Conservation (phyloP, 2,329 filamentous ascomycete species). For the Botryotinia convoluta region DNA sequence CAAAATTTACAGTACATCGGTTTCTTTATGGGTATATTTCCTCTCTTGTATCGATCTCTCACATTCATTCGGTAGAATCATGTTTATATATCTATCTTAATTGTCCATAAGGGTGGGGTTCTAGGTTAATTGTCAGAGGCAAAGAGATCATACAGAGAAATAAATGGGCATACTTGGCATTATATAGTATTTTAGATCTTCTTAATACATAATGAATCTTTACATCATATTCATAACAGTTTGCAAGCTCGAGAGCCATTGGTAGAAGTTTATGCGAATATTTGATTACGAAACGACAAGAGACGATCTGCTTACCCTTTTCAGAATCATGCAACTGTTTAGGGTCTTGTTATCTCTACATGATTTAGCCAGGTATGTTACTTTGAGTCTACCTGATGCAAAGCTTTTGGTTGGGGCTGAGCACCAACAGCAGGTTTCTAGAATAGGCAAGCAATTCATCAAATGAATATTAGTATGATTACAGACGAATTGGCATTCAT, state of each 20-base stretch:
- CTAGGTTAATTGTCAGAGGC: background rate
- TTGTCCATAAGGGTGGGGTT: background rate
- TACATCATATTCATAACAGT: background rate
- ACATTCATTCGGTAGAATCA: background rate
- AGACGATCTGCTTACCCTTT: background rate
- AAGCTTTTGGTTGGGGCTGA: conserved; percentile 19
- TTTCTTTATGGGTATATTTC: background rate
- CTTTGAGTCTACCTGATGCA: conserved; percentile 12
- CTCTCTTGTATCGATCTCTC: background rate
- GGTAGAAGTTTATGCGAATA: background rate
- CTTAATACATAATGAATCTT: background rate
- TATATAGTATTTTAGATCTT: background rate
- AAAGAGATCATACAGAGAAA: background rate
- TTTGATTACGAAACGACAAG: background rate
- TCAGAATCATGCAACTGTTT: background rate
- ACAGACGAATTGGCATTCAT: rapidly evolving
- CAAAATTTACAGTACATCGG: background rate
- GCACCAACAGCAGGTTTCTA: conserved; percentile 21
- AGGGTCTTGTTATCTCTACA: background rate
- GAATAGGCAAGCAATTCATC: conserved; percentile 7
- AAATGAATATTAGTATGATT: background rate
- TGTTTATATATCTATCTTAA: background rate
- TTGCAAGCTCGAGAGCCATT: background rate
- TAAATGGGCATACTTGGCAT: background rate
- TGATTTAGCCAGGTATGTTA: background rate